Evolutionary conservation across 371 early-diverging fungal genomes (phyloP).

Genomic region (Phascolomyces articulosus): DNA sequence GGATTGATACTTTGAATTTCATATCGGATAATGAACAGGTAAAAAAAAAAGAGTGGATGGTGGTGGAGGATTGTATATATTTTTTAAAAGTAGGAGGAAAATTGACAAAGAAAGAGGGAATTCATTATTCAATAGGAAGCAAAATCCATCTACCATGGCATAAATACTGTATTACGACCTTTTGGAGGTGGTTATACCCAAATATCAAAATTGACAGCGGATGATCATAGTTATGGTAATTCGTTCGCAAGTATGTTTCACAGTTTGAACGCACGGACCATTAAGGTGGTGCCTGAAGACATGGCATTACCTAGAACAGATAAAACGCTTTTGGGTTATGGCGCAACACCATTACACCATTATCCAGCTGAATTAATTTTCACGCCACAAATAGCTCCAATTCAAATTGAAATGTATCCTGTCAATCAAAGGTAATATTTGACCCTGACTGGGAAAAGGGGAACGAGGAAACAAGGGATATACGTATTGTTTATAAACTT

Average conservation of each 20-base stretch:
- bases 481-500: too few relatives aligned
- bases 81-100: not conserved
- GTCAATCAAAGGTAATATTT: slow-evolving; percentile 1
- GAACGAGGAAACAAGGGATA: too few relatives aligned
- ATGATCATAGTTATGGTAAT: not conserved
- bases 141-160: not conserved
- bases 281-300: not conserved
- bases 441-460: too few relatives aligned
- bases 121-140: not conserved
- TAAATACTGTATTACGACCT: slow-evolving; percentile 2
- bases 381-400: not conserved
- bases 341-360: not conserved
- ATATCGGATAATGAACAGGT: not conserved
- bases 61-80: too few relatives aligned
- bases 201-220: not conserved
- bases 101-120: not conserved
- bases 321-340: not conserved
- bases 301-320: not conserved
- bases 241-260: slow-evolving; percentile 8
- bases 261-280: not conserved
- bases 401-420: not conserved
- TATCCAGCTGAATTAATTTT: not conserved
- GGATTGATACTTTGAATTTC: slow-evolving; percentile 1
- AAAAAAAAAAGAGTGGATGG: not conserved
- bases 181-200: slow-evolving; percentile 1